Percentiles rank a stretch among this genome's conserved stretches.
Evolutionary conservation across 805 yeast species (phyloP).

Genomic region (Yarrowia osloensis): DNA sequence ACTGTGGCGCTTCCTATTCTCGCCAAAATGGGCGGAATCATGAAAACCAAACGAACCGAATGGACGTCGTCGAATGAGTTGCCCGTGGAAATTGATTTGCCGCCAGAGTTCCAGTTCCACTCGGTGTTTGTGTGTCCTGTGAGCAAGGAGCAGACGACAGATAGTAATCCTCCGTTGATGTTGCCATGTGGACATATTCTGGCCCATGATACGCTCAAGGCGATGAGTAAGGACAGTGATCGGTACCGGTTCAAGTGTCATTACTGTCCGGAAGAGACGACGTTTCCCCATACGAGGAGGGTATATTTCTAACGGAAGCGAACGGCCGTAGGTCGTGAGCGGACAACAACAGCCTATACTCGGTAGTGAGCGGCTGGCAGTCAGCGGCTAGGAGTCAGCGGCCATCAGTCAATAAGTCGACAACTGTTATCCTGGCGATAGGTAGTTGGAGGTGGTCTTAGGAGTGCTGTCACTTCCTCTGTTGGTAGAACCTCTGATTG

Average conservation of each 20-base stretch:
- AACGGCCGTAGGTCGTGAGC: background rate
- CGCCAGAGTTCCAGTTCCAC: slow-evolving; percentile 56
- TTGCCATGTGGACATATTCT: slow-evolving; percentile 67
- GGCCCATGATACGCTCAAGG: slow-evolving; percentile 54
- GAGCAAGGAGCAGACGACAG: slow-evolving; percentile 64
- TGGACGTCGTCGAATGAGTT: slow-evolving; percentile 63
- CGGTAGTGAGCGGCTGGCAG: background rate
- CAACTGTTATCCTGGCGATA: too few relatives aligned
- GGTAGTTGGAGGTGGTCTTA: too few relatives aligned
- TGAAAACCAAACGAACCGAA: slow-evolving; percentile 46
- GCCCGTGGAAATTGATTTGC: slow-evolving; percentile 62
- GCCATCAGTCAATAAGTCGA: too few relatives aligned
- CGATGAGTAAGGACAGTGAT: slow-evolving; percentile 47
- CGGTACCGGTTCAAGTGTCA: slow-evolving; percentile 65
- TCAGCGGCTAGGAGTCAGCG: too few relatives aligned
- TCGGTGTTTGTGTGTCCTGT: slow-evolving; percentile 74
- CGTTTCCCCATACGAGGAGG: slow-evolving; percentile 47
- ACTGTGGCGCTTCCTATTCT: slow-evolving; percentile 56
- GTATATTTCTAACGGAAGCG: slow-evolving; percentile 46
- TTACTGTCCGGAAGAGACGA: slow-evolving; percentile 60
- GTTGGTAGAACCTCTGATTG: too few relatives aligned
- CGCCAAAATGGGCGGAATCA: slow-evolving; percentile 51
- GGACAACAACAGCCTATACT: background rate
- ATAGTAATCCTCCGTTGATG: slow-evolving; percentile 59
- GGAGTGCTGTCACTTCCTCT: too few relatives aligned